Conservation (phyloP, 2,329 filamentous ascomycete species). For the Boeremia lycopersici region DNA sequence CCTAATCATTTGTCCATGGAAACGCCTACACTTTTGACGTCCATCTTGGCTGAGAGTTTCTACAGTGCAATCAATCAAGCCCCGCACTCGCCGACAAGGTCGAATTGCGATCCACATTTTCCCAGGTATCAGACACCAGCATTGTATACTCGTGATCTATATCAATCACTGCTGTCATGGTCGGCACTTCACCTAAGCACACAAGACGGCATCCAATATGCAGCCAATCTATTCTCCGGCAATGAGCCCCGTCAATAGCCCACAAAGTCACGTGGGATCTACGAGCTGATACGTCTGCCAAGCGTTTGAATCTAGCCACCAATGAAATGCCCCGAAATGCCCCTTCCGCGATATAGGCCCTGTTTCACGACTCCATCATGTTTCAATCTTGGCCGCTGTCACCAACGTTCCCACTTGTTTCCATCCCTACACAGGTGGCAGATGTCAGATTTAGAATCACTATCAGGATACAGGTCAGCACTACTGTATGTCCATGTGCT, state of each 20-base stretch:
- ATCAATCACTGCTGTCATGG: neutral
- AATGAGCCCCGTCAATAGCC: slow-evolving; percentile 11
- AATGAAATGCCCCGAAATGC: slow-evolving; percentile 18
- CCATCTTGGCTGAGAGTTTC: neutral
- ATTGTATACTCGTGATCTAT: neutral
- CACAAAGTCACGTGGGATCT: slow-evolving; percentile 29
- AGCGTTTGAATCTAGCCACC: slow-evolving; percentile 25
- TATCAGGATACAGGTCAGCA: neutral
- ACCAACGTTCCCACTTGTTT: neutral
- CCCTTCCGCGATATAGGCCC: slow-evolving; percentile 7
- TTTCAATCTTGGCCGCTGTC: slow-evolving; percentile 6
- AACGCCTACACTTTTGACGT: neutral
- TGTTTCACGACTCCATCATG: slow-evolving; percentile 23
- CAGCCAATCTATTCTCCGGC: slow-evolving; percentile 28
- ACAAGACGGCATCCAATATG: slow-evolving; percentile 3
- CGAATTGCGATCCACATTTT: neutral
- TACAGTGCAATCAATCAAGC: slow-evolving; percentile 1
- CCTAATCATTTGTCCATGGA: neutral
- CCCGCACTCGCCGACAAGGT: neutral
- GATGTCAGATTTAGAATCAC: neutral
- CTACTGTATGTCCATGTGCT: neutral
- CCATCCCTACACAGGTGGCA: neutral
- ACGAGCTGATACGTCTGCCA: slow-evolving; percentile 22
- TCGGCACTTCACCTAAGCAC: neutral
- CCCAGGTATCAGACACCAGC: slow-evolving; percentile 10